Conservation (phyloP, 176 grass and related monocot genomes). For the Juncus effusus region DNA sequence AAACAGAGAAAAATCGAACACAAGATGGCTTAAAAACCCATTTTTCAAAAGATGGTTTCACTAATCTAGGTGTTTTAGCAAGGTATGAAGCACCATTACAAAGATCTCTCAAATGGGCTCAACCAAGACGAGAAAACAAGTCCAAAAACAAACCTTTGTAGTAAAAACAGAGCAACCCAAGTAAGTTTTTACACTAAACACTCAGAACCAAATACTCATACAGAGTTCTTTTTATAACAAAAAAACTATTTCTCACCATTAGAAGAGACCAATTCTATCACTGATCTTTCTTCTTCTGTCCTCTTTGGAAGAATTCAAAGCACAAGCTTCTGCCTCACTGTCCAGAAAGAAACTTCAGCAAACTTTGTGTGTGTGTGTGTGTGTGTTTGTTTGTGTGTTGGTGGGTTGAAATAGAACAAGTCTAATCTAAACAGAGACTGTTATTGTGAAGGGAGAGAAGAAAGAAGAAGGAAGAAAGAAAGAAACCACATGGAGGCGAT, state of each 20-base stretch:
- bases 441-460: no score
- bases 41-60: constrained; percentile 18
- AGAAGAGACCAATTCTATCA: constrained; percentile 25
- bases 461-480: no score
- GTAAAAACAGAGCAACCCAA: background rate
- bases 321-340: background rate
- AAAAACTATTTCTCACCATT: constrained; percentile 16
- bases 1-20: constrained; percentile 17
- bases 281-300: no score
- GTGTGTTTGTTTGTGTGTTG: no score
- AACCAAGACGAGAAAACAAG: constrained; percentile 1
- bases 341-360: no score
- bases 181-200: background rate
- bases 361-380: no score
- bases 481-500: no score
- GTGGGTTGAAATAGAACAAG: no score
- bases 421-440: no score
- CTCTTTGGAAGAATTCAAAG: background rate
- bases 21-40: background rate
- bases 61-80: background rate
- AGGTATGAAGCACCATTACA: constrained; percentile 8
- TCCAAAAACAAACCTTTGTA: constrained; percentile 13
- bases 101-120: constrained; percentile 19
- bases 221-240: background rate
- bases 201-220: background rate